Evolutionary conservation across 73 alveolate genomes (phyloP).

Genomic region (Tetrahymena borealis): DNA sequence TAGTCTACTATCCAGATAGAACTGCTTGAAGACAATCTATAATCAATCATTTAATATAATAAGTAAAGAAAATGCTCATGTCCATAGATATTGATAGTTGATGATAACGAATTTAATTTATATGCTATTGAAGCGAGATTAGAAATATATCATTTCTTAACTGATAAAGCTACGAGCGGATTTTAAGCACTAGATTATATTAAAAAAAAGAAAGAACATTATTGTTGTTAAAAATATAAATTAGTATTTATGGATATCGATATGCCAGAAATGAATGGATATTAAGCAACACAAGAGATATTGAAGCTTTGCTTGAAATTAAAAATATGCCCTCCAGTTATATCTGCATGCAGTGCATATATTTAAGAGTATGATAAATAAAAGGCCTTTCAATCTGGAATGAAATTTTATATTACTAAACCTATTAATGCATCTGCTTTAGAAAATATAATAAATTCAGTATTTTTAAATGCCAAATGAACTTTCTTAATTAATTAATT

Average conservation of each 20-base stretch:
- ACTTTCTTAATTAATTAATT: no score
- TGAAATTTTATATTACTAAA: not conserved
- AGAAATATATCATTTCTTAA: not conserved
- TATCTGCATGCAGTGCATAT: not conserved
- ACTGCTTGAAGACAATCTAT: not conserved
- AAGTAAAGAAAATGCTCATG: not conserved
- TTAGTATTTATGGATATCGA: not conserved
- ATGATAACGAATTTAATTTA: not conserved
- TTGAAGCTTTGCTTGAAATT: not conserved
- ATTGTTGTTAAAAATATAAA: not conserved
- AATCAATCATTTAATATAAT: not conserved
- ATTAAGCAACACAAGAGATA: not conserved
- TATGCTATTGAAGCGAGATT: not conserved
- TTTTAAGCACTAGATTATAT: not conserved
- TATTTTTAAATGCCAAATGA: not conserved
- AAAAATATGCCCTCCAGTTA: not conserved
- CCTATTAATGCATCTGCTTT: not conserved
- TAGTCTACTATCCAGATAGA: not conserved
- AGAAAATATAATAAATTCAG: not conserved
- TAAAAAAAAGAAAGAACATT: not conserved
- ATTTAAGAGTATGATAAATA: not conserved
- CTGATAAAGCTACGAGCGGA: not conserved
- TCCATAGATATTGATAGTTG: not conserved
- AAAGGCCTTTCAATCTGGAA: not conserved
- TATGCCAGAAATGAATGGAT: not conserved